Evolutionary conservation across 2,329 filamentous ascomycete genomes (phyloP).

Genomic region (Cladophialophora yegresii): DNA sequence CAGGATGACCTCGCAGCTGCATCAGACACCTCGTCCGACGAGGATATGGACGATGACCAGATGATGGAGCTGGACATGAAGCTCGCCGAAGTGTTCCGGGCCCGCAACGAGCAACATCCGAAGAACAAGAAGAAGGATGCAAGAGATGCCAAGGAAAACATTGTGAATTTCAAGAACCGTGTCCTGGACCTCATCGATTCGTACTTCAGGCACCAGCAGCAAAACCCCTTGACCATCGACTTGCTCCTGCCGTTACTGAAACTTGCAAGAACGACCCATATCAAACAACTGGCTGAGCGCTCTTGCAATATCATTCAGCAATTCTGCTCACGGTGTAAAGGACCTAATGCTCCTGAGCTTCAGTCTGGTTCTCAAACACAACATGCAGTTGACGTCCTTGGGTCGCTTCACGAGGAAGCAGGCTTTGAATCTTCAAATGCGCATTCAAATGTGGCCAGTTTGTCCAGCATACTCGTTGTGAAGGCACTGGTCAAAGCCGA

Average conservation of each 20-base stretch:
- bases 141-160: constrained; percentile 82
- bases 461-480: constrained; percentile 50
- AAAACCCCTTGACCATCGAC: constrained; percentile 66
- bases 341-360: constrained; percentile 49
- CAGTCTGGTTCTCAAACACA: constrained; percentile 53
- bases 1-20: constrained; percentile 60
- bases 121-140: constrained; percentile 77
- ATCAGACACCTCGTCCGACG: constrained; percentile 62
- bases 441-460: constrained; percentile 74
- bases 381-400: constrained; percentile 47
- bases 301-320: constrained; percentile 70
- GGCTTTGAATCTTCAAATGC: constrained; percentile 60
- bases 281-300: constrained; percentile 73
- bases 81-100: constrained; percentile 80
- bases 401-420: constrained; percentile 67
- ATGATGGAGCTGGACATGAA: constrained; percentile 88
- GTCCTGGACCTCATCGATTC: constrained; percentile 85
- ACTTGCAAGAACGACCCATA: constrained; percentile 73
- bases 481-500: constrained; percentile 50
- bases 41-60: constrained; percentile 91
- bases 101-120: constrained; percentile 61
- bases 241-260: constrained; percentile 75
- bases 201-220: constrained; percentile 77
- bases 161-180: constrained; percentile 92
- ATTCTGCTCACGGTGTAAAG: constrained; percentile 67